Base-by-base conservation (phyloP, 2,329 filamentous ascomycete species). In the Aspergillus aculeatus region DNA sequence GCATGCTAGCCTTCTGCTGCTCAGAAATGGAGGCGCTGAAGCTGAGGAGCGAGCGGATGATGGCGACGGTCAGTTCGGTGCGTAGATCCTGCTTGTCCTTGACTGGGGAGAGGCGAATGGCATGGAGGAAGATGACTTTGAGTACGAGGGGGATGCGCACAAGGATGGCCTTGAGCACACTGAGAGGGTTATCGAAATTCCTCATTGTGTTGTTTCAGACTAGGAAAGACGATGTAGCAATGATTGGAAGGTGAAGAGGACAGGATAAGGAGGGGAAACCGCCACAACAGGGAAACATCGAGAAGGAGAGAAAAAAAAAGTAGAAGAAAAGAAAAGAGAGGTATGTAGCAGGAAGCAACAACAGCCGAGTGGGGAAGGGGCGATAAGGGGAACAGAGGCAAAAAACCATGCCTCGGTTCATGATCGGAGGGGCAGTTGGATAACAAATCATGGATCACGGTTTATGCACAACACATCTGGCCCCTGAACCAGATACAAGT, bases 81-180 rank as follows among this genome's bases (percentile, higher is more conserved):
- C 84, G 84, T 4, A 96, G 78, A 72, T 96, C 89, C 77, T 94
- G 88, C 78, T 95, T 91, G 50, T 86, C 84, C 4, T 89, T 85
- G 7, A 86, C 87, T 35, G 88, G 82, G 0, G 92, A 92, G 47
- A 89, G 76, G 29, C 83, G 84, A 7, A 96, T 80, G 2, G 70
- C 66, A 69, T 80, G 78, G 21, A 77, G 68, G 38, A 81, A 32
- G 21, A 75, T 61, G 1, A 77, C 80, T 62, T 75, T 78, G 23
- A 81, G 57, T 48, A 81, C 65, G 48, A 81, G 59, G 1, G 80
- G 80, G 2, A 80, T 66, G 38, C 75, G 71, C 32, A 68, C 62
- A 4, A 81, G 53, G 19, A 81, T 56, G 49, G 73, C 69, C 65
- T 72, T 75, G n/a, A 80, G 53, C 21, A 78, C 61, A 19, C 63